A percentile compares a stretch with the other conserved stretches of the same genome.
These are phyloP conservation scores for Neopestalotiopsis sp. DNA, from an alignment of 2,329 filamentous ascomycete genomes.

Conservation along the genomic window DNA sequence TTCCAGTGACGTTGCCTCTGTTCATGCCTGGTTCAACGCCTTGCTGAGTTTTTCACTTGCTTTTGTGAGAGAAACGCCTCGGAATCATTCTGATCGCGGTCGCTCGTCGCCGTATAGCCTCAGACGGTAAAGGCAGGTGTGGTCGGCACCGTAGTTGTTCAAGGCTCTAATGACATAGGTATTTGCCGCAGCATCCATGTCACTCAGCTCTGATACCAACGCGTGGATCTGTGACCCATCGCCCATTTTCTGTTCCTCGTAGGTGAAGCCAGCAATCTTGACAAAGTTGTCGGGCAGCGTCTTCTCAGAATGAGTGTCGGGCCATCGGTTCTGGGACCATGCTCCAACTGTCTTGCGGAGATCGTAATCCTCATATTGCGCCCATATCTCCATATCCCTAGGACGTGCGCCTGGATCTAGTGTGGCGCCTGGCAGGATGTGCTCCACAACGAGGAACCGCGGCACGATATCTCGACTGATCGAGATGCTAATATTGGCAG, in stretches of 20 bases:
- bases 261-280: slow-evolving; percentile 63
- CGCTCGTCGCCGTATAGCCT: slow-evolving; percentile 56
- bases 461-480: slow-evolving; percentile 65
- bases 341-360: slow-evolving; percentile 45
- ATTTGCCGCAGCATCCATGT: slow-evolving; percentile 53
- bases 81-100: slow-evolving; percentile 20
- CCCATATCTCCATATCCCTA: slow-evolving; percentile 73
- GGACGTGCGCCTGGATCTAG: slow-evolving; percentile 68
- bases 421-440: slow-evolving; percentile 67
- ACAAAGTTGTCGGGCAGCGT: slow-evolving; percentile 50
- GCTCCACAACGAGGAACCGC: slow-evolving; percentile 73
- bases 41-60: neutral
- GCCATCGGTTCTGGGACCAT: slow-evolving; percentile 50
- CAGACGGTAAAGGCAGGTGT: slow-evolving; percentile 72
- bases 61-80: neutral
- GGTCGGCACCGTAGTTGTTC: slow-evolving; percentile 64
- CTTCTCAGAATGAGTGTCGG: slow-evolving; percentile 31
- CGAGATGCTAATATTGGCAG: slow-evolving; percentile 66
- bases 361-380: slow-evolving; percentile 54
- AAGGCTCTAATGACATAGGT: slow-evolving; percentile 59
- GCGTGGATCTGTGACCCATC: slow-evolving; percentile 57
- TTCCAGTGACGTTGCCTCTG: slow-evolving; percentile 10
- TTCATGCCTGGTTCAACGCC: neutral
- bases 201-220: slow-evolving; percentile 54
- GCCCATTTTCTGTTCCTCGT: slow-evolving; percentile 49